Evolutionary conservation across 148 eudicot genomes (phyloP), one percentile per base, ranked within the genome.

Genomic region (Bassia scoparia): DNA sequence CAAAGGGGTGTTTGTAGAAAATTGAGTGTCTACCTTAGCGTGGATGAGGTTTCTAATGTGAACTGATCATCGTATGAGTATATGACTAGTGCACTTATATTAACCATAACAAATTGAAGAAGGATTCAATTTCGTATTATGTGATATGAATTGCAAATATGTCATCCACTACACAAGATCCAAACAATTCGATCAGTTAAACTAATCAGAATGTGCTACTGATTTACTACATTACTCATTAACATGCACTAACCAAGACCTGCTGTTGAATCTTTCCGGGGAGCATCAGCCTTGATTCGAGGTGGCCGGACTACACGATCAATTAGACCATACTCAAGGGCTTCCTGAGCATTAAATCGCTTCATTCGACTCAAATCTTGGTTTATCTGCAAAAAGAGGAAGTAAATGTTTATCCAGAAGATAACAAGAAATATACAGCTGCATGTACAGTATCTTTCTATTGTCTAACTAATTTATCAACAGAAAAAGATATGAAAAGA

Each of bases 291-390:
- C 75, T 83, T 84, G 67, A 84, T 81, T 46, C 87, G 83, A 33
- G 91, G 82, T 69, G 93, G 92, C 83, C 92, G 80, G 66, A 83
- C 88, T 66, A 89, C 70, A 69, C 94, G 89, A 78, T 95, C 99
- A 72, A 95, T 88, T 18, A 92, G 83, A 59, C 99, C 93, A 74
- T 95, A 92, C 46, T 95, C 97, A 64, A 95, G 80, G 77, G 99
- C 97, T 69, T 85, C 88, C 81, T 89, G 86, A 53, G 96, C 89
- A 67, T 74, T 87, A 76, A 92, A 92, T 0, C 83, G 80, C 81
- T 88, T 91, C 72, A 77, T 46, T 46, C 86, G 79, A 61, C 85
- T 78, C 41, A 91, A 83, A 78, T 95, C 97, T 78, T 88, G 75
- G 84, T 88, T 53, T 69, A 95, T 76, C 99, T 91, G 92, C 80